Evolutionary conservation across 108 stramenopile species (phyloP).

Genomic region (Nitzschia sp.): DNA sequence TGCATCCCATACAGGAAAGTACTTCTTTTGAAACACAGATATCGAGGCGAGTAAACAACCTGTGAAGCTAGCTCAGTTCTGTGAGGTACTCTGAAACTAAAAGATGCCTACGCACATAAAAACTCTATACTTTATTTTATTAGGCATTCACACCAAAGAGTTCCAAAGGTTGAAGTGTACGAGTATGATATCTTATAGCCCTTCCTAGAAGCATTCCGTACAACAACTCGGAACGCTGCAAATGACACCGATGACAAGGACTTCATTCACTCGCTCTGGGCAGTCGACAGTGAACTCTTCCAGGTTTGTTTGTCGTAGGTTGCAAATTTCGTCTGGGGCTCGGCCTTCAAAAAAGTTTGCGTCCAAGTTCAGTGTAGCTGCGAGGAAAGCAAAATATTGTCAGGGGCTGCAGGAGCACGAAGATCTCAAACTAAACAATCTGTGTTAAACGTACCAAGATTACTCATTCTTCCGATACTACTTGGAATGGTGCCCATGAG

Average conservation of each 20-base stretch:
- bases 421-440: neutral
- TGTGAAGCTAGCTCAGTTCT: no score
- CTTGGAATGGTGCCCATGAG: conserved; percentile 25
- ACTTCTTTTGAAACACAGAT: no score
- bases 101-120: no score
- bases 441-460: conserved; percentile 20
- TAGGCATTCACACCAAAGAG: no score
- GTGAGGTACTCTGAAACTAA: no score
- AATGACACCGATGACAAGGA: conserved; percentile 25
- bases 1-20: no score
- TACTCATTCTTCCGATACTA: conserved; percentile 5
- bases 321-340: conserved; percentile 59
- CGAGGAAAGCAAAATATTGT: conserved; percentile 1
- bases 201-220: conserved; percentile 30
- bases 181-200: no score
- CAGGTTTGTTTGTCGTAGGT: conserved; percentile 26
- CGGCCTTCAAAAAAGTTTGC: conserved; percentile 40
- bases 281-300: conserved; percentile 40
- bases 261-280: conserved; percentile 10
- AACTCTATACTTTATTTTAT: no score
- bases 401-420: neutral
- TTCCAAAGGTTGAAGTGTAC: no score
- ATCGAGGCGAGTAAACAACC: no score
- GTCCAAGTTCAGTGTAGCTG: conserved; percentile 27
- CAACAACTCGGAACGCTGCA: conserved; percentile 43